phyloP scores from a whole-genome alignment of 176 grass and related monocot genomes.

The Aegilops bicornis region DNA sequence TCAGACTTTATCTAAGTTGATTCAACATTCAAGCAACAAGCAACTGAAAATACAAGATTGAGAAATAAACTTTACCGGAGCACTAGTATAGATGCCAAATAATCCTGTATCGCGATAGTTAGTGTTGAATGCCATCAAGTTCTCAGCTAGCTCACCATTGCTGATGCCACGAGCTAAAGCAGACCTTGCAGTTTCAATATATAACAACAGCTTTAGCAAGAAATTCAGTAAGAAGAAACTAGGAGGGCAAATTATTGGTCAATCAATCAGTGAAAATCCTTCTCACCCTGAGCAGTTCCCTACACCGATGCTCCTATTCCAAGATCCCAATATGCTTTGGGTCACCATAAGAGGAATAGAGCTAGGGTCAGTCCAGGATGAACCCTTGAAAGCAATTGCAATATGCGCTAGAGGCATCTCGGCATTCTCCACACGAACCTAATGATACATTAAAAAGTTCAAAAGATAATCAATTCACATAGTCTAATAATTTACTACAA shows the following conservation, averaged over 20 bases:
- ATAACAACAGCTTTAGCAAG: constrained; percentile 16
- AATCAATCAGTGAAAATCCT: background rate
- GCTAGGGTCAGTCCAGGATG: constrained; percentile 75
- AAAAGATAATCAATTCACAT: constrained; percentile 32
- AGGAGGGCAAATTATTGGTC: background rate
- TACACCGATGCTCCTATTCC: constrained; percentile 65
- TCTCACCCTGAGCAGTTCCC: constrained; percentile 90
- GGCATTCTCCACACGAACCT: constrained; percentile 67
- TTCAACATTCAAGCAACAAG: constrained; percentile 8
- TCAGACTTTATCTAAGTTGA: constrained; percentile 1
- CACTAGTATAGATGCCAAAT: constrained; percentile 79
- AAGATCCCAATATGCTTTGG: constrained; percentile 87
- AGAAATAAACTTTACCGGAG: constrained; percentile 56
- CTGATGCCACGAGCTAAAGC: constrained; percentile 79
- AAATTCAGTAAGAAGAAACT: constrained; percentile 11
- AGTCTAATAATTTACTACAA: constrained; percentile 9
- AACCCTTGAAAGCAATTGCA: constrained; percentile 88
- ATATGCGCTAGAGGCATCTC: constrained; percentile 65
- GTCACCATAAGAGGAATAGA: constrained; percentile 98
- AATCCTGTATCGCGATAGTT: constrained; percentile 91
- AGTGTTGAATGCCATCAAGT: constrained; percentile 91
- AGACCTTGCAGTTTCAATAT: constrained; percentile 65
- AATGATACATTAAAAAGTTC: constrained; percentile 20
- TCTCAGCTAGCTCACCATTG: constrained; percentile 72
- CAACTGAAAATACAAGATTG: constrained; percentile 18